Base-by-base conservation (phyloP, 495 filamentous ascomycete genomes). In the Daldinia bambusicola region DNA sequence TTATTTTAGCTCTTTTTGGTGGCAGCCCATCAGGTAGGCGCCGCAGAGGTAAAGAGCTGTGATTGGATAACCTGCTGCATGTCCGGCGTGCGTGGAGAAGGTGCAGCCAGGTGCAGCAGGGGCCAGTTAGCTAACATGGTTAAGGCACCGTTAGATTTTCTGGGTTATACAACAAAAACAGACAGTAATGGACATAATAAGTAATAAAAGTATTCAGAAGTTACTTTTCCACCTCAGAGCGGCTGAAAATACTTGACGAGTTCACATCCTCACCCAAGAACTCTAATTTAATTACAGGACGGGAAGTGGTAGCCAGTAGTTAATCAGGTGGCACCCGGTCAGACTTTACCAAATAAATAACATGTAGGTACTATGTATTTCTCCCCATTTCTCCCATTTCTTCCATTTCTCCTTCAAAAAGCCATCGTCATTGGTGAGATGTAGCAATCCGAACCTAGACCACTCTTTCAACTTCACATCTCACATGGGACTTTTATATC, bases 231-330 rank as follows among this genome's bases (percentile, higher is more conserved):
- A 12, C 57, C 7, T 0, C 2, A 40, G 26, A 41, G 18, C 16
- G 36, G 22, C 32, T 52, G 22, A 58, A 22, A 43, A 52, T 71
- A 71, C 68, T 48, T 65, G 26, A 4, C 20, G 52, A 31, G 37
- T 51, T 56, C 67, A 6, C 48, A 31, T 30, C 37, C 14, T 37
- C 6, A 50, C 41, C 36, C 40, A 55, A 65, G 37, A 71, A 73
- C 70, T 69, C 37, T 73, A 69, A 73, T 73, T 73, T 73, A 73
- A 73, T 73, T 73, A 41, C 70, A 69, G 66, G 70, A 30, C 70
- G 70, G 70, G 70, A 73, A 69, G 65, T 66, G 56, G 41, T 60
- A 62, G 60, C 61, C 70, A 48, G 26, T 26, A 26, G 26, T 26
- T 26, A 26, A 26, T 26, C 1, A 26, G 53, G 60, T 10, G 31